Evolutionary conservation across 768 basidiomycete genomes (phyloP), one percentile per base, ranked within the genome.

Genomic region (Tricholoma terreum): DNA sequence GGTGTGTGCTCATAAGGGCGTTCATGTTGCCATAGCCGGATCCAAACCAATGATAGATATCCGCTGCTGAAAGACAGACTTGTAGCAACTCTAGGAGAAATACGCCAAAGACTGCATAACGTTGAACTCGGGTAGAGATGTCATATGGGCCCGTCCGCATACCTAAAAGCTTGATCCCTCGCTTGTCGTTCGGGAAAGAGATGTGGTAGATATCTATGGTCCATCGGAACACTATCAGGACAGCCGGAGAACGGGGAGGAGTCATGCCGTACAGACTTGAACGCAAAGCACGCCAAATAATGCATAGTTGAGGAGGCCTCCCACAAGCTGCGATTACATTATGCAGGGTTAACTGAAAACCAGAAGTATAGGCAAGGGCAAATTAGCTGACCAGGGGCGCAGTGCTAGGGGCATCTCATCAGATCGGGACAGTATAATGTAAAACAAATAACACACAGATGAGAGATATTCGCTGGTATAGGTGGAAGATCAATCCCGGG

Each of bases 21-120:
- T 46, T 48, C 22, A 73, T 24, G 46, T 72, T 59, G 11, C 71
- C 72, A 42, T 69, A 72, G 30, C 68, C 68, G 0, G 65, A 40
- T 11, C 55, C 65, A 58, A 65, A 72, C 65, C 67, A 68, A 55
- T 61, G 65, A 50, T 63, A 65, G 5, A 61, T 61, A 52, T 73
- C 71, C 5, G 59, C 65, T 8, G 60, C 66, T 34, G 52, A 60
- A 43, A 73, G 54, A 12, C 50, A 53, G 15, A 63, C 62, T 57
- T 72, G 72, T 10, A 61, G 27, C 0, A 61, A 59, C 50, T 71
- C 69, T 30, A 65, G 17, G 6, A 61, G n/a, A 42, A 69, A 68
- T 24, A 64, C 48, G 48, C 50, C 40, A 52, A 66, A 68, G 5
- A 69, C 71, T 72, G 27, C 34, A 50, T 22, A 30, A 50, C 19